Base-by-base conservation (phyloP, 2,329 filamentous ascomycete genomes). In the Colletotrichum acutatum region DNA sequence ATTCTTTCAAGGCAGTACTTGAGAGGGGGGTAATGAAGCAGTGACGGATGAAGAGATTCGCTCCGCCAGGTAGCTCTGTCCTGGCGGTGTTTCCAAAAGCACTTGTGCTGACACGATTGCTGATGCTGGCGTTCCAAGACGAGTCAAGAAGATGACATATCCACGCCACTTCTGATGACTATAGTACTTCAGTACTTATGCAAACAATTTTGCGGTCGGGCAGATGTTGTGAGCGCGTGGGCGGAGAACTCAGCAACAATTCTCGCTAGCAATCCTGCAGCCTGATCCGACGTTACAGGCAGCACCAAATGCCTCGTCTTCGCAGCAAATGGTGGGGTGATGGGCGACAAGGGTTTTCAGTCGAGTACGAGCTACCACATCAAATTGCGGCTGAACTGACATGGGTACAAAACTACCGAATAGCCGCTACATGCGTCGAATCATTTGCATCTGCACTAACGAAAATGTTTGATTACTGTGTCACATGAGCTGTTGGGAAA, bases 1-100 rank as follows among this genome's bases (percentile, higher is more conserved):
- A 4, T 0, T 5, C 8, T 22, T 22, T n/a, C 4, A 49, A 9
- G 6, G 2, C 3, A 49, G 0, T 11, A 11, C 16, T 42, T 2
- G 37, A 49, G 42, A n/a, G 3, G 19, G 1, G 4, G 4, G 4
- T n/a, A 11, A 11, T 2, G 42, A 22, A 49, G 19, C 8, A 22
- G 19, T 19, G 42, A 2, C 2, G 8, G 1, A 9, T 3, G 19
- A 9, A 49, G 42, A 1, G 22, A 9, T 5, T 2, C 11, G 42
- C 19, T 5, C 14, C 19, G 19, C 19, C 19, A 49, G 19, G 11
- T 49, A 49, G 19, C 42, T 49, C 1, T 5, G 2, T 2, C 2
- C 42, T 7, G 0, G 42, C 8, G 19, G 42, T 49, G 7, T 49
- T 3, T 49, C 16, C 16, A 4, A 8, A 8, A 19, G 16, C 16